Percentiles rank a stretch among this genome's conserved stretches.
Conservation (phyloP, 2,329 filamentous ascomycete species). For the Trichoderma koningii region DNA sequence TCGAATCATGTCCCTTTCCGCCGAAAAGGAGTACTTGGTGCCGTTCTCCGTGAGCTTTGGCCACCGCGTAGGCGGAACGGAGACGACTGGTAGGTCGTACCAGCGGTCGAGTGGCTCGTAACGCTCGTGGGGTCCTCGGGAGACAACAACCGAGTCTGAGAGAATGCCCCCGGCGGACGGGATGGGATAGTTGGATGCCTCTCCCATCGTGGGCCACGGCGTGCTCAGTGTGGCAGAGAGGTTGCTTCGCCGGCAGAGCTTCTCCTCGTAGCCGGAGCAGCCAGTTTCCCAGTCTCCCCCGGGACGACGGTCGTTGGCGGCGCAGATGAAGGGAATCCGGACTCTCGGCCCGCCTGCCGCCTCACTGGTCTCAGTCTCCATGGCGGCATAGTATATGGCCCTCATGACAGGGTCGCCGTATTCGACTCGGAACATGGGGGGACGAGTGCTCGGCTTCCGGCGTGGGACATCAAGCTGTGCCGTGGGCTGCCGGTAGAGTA, state of each 20-base stretch:
- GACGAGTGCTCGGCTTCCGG: slow-evolving; percentile 40
- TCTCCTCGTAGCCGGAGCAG: slow-evolving; percentile 58
- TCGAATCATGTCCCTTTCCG: slow-evolving; percentile 70
- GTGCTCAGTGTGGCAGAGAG: slow-evolving; percentile 68
- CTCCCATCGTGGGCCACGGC: slow-evolving; percentile 54
- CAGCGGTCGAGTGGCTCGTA: slow-evolving; percentile 61
- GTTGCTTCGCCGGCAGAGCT: slow-evolving; percentile 72
- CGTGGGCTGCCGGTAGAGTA: slow-evolving; percentile 56
- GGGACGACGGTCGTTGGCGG: slow-evolving; percentile 73
- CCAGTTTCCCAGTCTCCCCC: slow-evolving; percentile 80
- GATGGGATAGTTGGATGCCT: slow-evolving; percentile 66
- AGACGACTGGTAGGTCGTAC: slow-evolving; percentile 69
- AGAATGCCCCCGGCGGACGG: slow-evolving; percentile 69
- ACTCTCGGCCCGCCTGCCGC: slow-evolving; percentile 39
- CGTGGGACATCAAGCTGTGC: slow-evolving; percentile 48
- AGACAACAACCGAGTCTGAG: slow-evolving; percentile 71
- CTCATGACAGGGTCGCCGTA: slow-evolving; percentile 61
- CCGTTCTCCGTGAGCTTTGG: slow-evolving; percentile 71
- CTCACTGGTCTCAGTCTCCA: slow-evolving; percentile 44
- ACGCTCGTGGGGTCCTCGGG: slow-evolving; percentile 67
- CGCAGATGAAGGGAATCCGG: slow-evolving; percentile 67
- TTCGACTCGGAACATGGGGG: slow-evolving; percentile 54
- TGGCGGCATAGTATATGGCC: slow-evolving; percentile 57
- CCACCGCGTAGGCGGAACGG: slow-evolving; percentile 69
- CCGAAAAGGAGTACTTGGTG: slow-evolving; percentile 69